Percentiles rank a stretch among this genome's conserved stretches.
These are phyloP conservation scores for Melastoma candidum DNA, from an alignment of 441 rosid genomes.

Conservation along the genomic window DNA sequence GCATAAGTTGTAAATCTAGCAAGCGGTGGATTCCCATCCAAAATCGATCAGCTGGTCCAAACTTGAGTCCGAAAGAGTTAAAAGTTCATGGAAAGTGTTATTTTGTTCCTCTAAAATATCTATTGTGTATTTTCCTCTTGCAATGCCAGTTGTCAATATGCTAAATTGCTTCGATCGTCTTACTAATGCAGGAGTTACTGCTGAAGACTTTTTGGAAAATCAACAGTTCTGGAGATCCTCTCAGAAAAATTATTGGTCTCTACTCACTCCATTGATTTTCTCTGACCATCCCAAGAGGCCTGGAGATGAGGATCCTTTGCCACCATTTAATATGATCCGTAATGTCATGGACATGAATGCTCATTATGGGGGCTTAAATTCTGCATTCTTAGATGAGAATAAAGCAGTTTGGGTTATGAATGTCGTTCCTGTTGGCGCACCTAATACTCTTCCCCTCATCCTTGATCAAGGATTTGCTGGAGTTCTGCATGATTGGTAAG, in stretches of 20 bases:
- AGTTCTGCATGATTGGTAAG: constrained; percentile 88
- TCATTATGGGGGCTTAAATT: constrained; percentile 72
- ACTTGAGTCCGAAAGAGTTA: constrained; percentile 48
- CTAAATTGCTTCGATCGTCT: constrained; percentile 17
- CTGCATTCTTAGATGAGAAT: constrained; percentile 61
- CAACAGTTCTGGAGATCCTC: constrained; percentile 56
- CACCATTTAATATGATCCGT: constrained; percentile 92
- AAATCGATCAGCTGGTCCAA: constrained; percentile 55
- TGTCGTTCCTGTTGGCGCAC: constrained; percentile 72
- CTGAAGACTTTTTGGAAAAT: constrained; percentile 74
- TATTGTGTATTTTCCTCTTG: background rate
- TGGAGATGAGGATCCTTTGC: constrained; percentile 95
- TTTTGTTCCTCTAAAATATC: constrained; percentile 17
- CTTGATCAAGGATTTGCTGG: constrained; percentile 85
- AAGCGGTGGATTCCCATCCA: constrained; percentile 85
- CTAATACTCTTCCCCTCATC: constrained; percentile 76
- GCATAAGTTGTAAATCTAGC: constrained; percentile 71
- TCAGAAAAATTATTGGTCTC: constrained; percentile 81
- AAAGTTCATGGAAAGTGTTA: constrained; percentile 75
- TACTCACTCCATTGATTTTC: constrained; percentile 87
- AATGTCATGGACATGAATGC: constrained; percentile 99
- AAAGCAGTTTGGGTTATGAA: constrained; percentile 92
- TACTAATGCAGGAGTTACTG: constrained; percentile 49
- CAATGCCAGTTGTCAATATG: background rate
- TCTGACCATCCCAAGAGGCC: constrained; percentile 99